phyloP scores from a whole-genome alignment of 2,329 filamentous ascomycete genomes.

The Diaporthe eres region DNA sequence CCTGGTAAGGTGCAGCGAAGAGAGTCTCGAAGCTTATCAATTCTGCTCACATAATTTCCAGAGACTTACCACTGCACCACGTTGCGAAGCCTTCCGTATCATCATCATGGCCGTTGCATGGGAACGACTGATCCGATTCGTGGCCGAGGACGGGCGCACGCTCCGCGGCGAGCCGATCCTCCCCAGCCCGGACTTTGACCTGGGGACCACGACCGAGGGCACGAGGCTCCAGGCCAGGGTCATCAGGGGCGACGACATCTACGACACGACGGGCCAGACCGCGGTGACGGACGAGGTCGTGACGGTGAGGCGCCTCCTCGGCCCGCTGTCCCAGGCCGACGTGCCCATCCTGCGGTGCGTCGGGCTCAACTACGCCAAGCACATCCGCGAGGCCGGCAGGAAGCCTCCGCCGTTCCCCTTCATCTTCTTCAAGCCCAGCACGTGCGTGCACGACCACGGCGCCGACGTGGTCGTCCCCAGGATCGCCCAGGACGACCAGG shows the following conservation, averaged over 20 bases:
- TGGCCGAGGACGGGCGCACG: conserved; percentile 63
- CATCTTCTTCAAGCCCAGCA: conserved; percentile 66
- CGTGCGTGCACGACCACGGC: conserved; percentile 54
- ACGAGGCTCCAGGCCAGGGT: conserved; percentile 66
- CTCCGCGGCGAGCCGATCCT: conserved; percentile 68
- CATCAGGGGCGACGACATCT: conserved; percentile 64
- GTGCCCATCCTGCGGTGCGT: conserved; percentile 71
- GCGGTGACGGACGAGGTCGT: conserved; percentile 67
- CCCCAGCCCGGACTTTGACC: conserved; percentile 59
- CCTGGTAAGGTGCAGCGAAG: neutral
- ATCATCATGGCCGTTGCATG: conserved; percentile 55
- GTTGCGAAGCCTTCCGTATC: neutral
- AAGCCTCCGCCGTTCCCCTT: conserved; percentile 63
- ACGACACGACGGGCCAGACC: conserved; percentile 61
- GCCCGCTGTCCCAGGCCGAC: conserved; percentile 63
- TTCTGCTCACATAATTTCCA: neutral
- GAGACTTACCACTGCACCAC: neutral
- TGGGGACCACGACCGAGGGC: conserved; percentile 61
- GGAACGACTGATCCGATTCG: conserved; percentile 69
- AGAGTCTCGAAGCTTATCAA: neutral
- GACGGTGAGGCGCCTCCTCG: conserved; percentile 66
- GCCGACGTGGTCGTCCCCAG: conserved; percentile 60
- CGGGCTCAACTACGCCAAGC: conserved; percentile 72
- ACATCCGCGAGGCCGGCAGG: conserved; percentile 67
- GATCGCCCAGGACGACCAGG: conserved; percentile 62